phyloP scores from a whole-genome alignment of 768 basidiomycete species.

The Lepiota venenata region DNA sequence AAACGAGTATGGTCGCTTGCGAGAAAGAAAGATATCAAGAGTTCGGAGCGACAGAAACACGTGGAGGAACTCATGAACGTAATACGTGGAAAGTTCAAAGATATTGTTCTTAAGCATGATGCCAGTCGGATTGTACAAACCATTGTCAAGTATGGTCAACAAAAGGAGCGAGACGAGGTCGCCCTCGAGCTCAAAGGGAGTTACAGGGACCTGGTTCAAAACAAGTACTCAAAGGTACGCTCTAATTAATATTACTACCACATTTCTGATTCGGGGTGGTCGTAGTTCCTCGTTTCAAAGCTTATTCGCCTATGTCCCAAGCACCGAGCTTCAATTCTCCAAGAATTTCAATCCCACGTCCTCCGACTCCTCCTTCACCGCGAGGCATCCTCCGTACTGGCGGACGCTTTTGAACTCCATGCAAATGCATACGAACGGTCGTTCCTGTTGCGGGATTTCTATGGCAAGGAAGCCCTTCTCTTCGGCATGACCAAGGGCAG shows the following conservation, averaged over 20 bases:
- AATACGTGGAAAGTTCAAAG: constrained; percentile 78
- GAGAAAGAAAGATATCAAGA: constrained; percentile 65
- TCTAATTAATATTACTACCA: neutral
- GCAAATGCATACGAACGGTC: constrained; percentile 82
- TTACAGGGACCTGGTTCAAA: constrained; percentile 75
- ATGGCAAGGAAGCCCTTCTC: constrained; percentile 81
- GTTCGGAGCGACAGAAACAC: constrained; percentile 71
- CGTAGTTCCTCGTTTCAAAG: constrained; percentile 77
- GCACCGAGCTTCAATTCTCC: constrained; percentile 72
- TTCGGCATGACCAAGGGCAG: constrained; percentile 58
- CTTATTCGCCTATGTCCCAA: constrained; percentile 72
- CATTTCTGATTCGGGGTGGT: neutral
- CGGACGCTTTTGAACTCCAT: constrained; percentile 87
- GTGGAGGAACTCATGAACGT: constrained; percentile 71
- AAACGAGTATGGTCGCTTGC: constrained; percentile 78
- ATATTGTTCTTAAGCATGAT: constrained; percentile 89
- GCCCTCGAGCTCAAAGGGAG: constrained; percentile 80
- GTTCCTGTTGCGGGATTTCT: constrained; percentile 81
- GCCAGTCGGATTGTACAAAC: constrained; percentile 85
- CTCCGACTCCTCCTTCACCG: constrained; percentile 79
- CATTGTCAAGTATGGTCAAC: constrained; percentile 77
- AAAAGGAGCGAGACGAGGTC: constrained; percentile 73
- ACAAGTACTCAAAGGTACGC: constrained; percentile 85
- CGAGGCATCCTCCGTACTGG: constrained; percentile 79
- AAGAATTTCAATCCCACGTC: constrained; percentile 75